A percentile compares a stretch with the other conserved stretches of the same genome.
phyloP scores from a whole-genome alignment of 108 stramenopile genomes.

The Pseudonitzschia pungens region DNA sequence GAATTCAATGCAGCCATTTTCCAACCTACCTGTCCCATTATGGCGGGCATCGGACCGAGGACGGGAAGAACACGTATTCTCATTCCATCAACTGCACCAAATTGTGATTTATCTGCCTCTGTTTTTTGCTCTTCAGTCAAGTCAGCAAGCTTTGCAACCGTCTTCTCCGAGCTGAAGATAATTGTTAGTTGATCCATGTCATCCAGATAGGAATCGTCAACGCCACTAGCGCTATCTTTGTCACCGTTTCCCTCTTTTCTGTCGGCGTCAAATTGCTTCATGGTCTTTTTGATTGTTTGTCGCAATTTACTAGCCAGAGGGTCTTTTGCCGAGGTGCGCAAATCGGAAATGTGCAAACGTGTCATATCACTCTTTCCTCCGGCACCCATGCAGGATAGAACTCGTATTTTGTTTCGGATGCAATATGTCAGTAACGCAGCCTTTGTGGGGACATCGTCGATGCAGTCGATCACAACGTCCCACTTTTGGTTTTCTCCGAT shows the following conservation, averaged over 20 bases:
- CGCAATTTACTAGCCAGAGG: slow-evolving; percentile 88
- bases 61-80: slow-evolving; percentile 97
- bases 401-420: slow-evolving; percentile 63
- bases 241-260: background rate
- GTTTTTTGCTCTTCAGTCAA: slow-evolving; percentile 90
- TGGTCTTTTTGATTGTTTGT: slow-evolving; percentile 68
- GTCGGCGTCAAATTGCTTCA: slow-evolving; percentile 31
- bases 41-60: slow-evolving; percentile 94
- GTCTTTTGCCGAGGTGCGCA: slow-evolving; percentile 83
- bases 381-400: slow-evolving; percentile 95
- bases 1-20: background rate
- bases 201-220: slow-evolving; percentile 43
- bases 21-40: slow-evolving; percentile 83
- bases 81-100: slow-evolving; percentile 94
- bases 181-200: slow-evolving; percentile 72
- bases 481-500: slow-evolving; percentile 36
- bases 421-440: slow-evolving; percentile 85
- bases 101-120: slow-evolving; percentile 65
- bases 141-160: slow-evolving; percentile 83
- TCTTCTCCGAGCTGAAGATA: slow-evolving; percentile 91
- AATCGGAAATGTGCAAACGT: slow-evolving; percentile 87
- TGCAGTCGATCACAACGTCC: slow-evolving; percentile 96
- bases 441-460: slow-evolving; percentile 98
- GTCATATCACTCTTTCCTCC: slow-evolving; percentile 96
- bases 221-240: background rate